phyloP scores from a whole-genome alignment of 1,284 basidiomycete genomes.

The Melanopsichium pennsylvanicum region DNA sequence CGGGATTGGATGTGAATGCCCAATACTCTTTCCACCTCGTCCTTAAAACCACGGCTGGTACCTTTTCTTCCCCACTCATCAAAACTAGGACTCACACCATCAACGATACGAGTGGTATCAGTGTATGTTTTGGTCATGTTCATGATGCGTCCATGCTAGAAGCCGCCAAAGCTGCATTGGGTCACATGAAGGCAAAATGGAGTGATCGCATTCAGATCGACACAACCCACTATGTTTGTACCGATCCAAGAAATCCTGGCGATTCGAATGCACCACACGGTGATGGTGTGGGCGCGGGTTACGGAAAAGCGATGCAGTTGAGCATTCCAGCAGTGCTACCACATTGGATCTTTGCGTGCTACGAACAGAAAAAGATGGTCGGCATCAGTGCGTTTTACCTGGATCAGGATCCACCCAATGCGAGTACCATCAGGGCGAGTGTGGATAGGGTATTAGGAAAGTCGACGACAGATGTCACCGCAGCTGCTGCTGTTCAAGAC shows the following conservation, averaged over 20 bases:
- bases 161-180: constrained; percentile 47
- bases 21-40: constrained; percentile 65
- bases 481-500: no score
- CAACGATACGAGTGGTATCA: constrained; percentile 60
- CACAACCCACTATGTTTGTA: constrained; percentile 62
- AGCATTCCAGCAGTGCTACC: constrained; percentile 64
- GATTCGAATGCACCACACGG: constrained; percentile 23
- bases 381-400: constrained; percentile 61
- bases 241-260: constrained; percentile 49
- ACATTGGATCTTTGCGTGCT: constrained; percentile 65
- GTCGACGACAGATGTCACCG: constrained; percentile 1
- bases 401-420: constrained; percentile 62
- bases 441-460: constrained; percentile 35
- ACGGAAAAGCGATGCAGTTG: constrained; percentile 60
- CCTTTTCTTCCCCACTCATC: constrained; percentile 54
- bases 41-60: constrained; percentile 61
- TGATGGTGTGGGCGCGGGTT: constrained; percentile 32
- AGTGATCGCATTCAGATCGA: constrained; percentile 87
- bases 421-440: constrained; percentile 37
- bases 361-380: constrained; percentile 62
- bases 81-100: constrained; percentile 60
- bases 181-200: constrained; percentile 68
- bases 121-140: constrained; percentile 61
- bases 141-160: constrained; percentile 40
- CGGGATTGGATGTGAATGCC: constrained; percentile 60